Evolutionary conservation across 306 rosid species (phyloP).

Genomic region (Trifolium dubium): DNA sequence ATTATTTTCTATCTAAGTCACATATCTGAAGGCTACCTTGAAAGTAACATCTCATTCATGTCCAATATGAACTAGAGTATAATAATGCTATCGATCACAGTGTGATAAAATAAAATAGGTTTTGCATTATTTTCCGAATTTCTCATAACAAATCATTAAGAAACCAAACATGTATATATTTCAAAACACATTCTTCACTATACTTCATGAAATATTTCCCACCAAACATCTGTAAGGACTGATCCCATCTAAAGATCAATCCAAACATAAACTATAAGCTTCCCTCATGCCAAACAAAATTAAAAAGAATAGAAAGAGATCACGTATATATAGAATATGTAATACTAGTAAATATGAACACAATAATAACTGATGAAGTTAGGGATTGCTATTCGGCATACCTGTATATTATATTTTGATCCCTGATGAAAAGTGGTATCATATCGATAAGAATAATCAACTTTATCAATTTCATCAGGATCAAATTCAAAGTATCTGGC

Average conservation of each 20-base stretch:
- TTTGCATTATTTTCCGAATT: not conserved
- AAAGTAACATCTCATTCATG: not conserved
- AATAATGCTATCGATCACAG: not conserved
- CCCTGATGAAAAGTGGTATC: constrained; percentile 30
- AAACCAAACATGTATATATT: not conserved
- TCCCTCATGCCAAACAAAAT: constrained; percentile 27
- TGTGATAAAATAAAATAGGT: not conserved
- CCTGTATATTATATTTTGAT: constrained; percentile 38
- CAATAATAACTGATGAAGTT: not conserved
- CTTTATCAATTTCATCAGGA: constrained; percentile 25
- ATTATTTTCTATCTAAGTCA: not conserved
- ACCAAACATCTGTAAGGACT: constrained; percentile 14
- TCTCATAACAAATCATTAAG: not conserved
- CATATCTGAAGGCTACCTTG: not conserved
- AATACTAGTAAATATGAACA: constrained; percentile 3
- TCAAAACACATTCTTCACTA: constrained; percentile 4
- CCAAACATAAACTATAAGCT: constrained; percentile 15
- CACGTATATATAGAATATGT: constrained; percentile 16
- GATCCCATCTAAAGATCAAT: not conserved
- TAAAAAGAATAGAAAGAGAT: not conserved
- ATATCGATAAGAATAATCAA: constrained; percentile 46
- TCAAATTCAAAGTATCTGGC: constrained; percentile 52
- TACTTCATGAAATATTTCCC: constrained; percentile 24
- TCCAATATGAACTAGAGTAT: not conserved
- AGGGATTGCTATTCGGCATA: constrained; percentile 27